These are phyloP conservation scores for Globisporangium heterothallicum DNA, from an alignment of 352 stramenopile genomes.

Conservation along the genomic window DNA sequence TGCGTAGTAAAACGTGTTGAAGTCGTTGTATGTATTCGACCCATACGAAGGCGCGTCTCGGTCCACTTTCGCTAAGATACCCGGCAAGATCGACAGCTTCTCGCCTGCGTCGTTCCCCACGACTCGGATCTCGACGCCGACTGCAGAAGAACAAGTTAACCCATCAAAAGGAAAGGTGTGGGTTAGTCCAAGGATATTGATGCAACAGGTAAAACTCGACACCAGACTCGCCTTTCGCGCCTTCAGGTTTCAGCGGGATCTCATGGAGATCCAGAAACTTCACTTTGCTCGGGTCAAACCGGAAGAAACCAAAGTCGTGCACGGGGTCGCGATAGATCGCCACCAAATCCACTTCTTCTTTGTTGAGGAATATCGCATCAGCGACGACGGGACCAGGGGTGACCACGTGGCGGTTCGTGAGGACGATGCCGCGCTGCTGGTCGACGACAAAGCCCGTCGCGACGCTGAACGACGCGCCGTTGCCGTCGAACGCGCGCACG, in stretches of 20 bases:
- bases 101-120: conserved; percentile 91
- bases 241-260: conserved; percentile 82
- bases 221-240: conserved; percentile 68
- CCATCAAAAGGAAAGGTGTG: too few relatives aligned
- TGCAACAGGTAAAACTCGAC: too few relatives aligned
- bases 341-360: conserved; percentile 89
- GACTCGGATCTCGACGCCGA: conserved; percentile 89
- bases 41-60: conserved; percentile 88
- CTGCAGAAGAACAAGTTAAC: conserved; percentile 22
- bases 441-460: conserved; percentile 92
- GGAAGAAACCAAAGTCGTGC: conserved; percentile 91
- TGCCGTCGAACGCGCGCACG: conserved; percentile 86
- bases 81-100: conserved; percentile 88
- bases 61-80: conserved; percentile 88
- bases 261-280: conserved; percentile 85
- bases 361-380: conserved; percentile 92
- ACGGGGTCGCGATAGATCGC: conserved; percentile 89
- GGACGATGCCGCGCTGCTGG: conserved; percentile 78
- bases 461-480: conserved; percentile 79
- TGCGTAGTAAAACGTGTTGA: conserved; percentile 92
- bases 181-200: too few relatives aligned
- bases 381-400: conserved; percentile 82
- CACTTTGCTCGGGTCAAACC: conserved; percentile 84
- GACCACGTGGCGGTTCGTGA: conserved; percentile 92
- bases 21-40: conserved; percentile 86